Base-by-base conservation (phyloP, 2,329 filamentous ascomycete species). In the Xenosphaeropsis pyriputrescens region DNA sequence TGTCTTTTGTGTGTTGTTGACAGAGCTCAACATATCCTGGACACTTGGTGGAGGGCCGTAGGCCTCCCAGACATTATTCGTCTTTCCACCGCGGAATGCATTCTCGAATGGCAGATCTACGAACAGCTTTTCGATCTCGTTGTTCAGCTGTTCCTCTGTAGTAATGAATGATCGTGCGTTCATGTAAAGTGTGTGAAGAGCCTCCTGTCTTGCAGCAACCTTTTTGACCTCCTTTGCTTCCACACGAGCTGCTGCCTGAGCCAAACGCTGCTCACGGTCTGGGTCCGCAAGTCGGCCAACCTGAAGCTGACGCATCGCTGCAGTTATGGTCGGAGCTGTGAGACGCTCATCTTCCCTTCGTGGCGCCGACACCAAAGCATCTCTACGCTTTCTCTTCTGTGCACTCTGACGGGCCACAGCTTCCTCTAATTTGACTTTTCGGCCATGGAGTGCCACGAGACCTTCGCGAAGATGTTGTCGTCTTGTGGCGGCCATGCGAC, bases 141-240 rank as follows among this genome's bases (percentile, higher is more conserved):
- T 65, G 48, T 82, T 71, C 26, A 98, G 70, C 56, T 93, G 79
- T 36, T 69, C 62, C 56, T 93, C 86, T 17, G 71, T 78, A 14
- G 85, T 78, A 54, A 98, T 95, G 61, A 96, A 98, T 30, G 74
- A 65, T 18, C 81, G 73, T 5, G 91, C 86, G 49, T 86, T 82
- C 62, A 91, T 82, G 61, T 98, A 98, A 11, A 98, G 70, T 41
- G 84, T 77, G 59, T 94, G 85, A 19, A 98, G 62, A 13, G 79
- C 71, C 46, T 89, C 75, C 43, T 72, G 68, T 36, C 81, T 72
- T 38, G 68, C 65, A 41, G 76, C 67, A 32, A 67, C 64, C 53
- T 76, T 75, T 38, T 62, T 56, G 8, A 58, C 60, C 22, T 65
- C 56, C 32, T 68, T 56, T 12, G 62, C 59, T 12, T 57, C 57